Evolutionary conservation across 768 basidiomycete species (phyloP).

Genomic region (Leccinum subgranulosum): DNA sequence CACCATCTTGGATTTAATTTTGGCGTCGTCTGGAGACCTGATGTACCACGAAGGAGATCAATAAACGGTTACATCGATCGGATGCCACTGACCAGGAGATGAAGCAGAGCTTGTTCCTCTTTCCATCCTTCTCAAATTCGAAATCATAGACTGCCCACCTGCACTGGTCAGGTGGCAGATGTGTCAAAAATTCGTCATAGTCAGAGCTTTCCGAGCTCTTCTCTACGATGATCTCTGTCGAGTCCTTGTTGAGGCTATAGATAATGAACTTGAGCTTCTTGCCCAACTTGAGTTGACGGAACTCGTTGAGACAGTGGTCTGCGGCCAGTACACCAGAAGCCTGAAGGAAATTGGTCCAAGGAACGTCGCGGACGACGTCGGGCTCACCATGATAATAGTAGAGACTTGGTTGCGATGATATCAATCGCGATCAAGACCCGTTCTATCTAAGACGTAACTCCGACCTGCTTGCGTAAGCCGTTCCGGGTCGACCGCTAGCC

Average conservation of each 20-base stretch:
- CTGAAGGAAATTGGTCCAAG: slow-evolving; percentile 4
- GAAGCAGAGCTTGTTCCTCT: slow-evolving; percentile 87
- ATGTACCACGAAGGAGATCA: neutral
- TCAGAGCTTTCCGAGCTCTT: slow-evolving; percentile 48
- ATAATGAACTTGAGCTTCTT: slow-evolving; percentile 84
- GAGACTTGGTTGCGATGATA: slow-evolving; percentile 17
- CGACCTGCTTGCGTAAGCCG: slow-evolving; percentile 27
- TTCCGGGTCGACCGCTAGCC: too few relatives aligned
- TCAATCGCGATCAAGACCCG: slow-evolving; percentile 21
- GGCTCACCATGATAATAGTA: slow-evolving; percentile 32
- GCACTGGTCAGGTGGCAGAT: slow-evolving; percentile 71
- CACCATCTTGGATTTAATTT: slow-evolving; percentile 91
- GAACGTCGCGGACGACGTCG: neutral
- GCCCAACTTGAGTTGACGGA: slow-evolving; percentile 20
- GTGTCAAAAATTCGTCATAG: slow-evolving; percentile 71
- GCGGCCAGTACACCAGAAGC: slow-evolving; percentile 46
- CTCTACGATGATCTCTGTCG: slow-evolving; percentile 73
- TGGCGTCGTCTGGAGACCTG: slow-evolving; percentile 86
- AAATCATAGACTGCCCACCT: slow-evolving; percentile 93
- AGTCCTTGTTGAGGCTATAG: slow-evolving; percentile 57
- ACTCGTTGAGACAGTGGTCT: slow-evolving; percentile 41
- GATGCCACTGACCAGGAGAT: slow-evolving; percentile 70
- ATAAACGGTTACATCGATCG: neutral
- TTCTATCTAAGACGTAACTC: slow-evolving; percentile 14
- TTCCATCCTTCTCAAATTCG: slow-evolving; percentile 71